These are phyloP conservation scores for Pythium chondricola DNA, from an alignment of 352 stramenopile species.

Conservation along the genomic window DNA sequence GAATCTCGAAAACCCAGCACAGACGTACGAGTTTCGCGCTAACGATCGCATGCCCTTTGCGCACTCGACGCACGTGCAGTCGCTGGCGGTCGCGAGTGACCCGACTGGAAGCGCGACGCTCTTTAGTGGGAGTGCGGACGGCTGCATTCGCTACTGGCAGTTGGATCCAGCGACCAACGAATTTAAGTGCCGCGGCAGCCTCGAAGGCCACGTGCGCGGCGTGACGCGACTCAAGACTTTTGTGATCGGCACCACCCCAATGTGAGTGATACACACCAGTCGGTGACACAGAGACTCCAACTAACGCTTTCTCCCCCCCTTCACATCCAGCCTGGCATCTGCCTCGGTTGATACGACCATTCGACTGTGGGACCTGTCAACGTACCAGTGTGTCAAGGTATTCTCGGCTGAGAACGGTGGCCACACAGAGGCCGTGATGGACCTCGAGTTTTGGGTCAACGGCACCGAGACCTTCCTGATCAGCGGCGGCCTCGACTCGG, in stretches of 20 bases:
- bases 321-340: conserved; percentile 43
- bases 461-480: conserved; percentile 83
- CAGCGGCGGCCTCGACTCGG: conserved; percentile 66
- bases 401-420: conserved; percentile 57
- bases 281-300: no score
- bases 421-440: conserved; percentile 80
- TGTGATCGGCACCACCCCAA: conserved; percentile 48
- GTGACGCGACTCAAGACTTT: conserved; percentile 83
- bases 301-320: not conserved
- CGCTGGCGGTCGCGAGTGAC: conserved; percentile 68
- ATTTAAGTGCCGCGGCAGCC: conserved; percentile 70
- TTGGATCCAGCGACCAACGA: conserved; percentile 55
- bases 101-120: conserved; percentile 56
- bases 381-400: conserved; percentile 79
- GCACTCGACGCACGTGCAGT: conserved; percentile 67
- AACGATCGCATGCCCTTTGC: conserved; percentile 71
- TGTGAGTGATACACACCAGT: conserved; percentile 33
- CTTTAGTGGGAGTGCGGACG: conserved; percentile 71
- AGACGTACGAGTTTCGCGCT: conserved; percentile 55
- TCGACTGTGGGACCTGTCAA: conserved; percentile 77
- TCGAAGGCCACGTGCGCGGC: conserved; percentile 74
- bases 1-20: conserved; percentile 72
- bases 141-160: conserved; percentile 78
- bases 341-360: conserved; percentile 79
- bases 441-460: conserved; percentile 85